phyloP scores from a whole-genome alignment of 768 basidiomycete genomes.

The Collybiopsis confluens region DNA sequence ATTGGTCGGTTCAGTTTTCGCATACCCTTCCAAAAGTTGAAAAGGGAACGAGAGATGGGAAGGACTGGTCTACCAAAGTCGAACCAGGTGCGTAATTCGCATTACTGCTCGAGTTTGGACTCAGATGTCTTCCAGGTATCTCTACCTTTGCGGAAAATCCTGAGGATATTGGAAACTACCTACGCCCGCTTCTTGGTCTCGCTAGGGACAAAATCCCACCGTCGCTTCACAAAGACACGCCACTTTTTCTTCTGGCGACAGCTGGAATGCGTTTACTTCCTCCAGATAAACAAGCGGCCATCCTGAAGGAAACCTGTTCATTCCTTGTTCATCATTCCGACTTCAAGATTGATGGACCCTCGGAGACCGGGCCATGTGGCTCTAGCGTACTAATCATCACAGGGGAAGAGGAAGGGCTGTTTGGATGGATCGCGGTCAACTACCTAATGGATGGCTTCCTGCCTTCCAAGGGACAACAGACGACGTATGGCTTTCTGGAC shows the following conservation, averaged over 20 bases:
- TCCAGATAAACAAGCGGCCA: constrained; percentile 58
- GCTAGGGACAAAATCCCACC: constrained; percentile 83
- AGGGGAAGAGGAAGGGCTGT: constrained; percentile 96
- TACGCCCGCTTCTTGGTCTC: constrained; percentile 79
- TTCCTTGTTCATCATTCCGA: constrained; percentile 72
- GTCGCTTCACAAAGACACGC: constrained; percentile 78
- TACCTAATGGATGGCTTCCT: constrained; percentile 97
- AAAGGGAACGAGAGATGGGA: constrained; percentile 79
- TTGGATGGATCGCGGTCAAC: constrained; percentile 99
- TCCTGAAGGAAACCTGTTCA: constrained; percentile 74
- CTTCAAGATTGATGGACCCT: constrained; percentile 71
- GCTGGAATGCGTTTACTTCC: constrained; percentile 94
- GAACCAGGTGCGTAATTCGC: constrained; percentile 74
- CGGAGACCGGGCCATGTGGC: constrained; percentile 78
- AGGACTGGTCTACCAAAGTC: constrained; percentile 86
- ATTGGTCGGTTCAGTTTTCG: constrained; percentile 47
- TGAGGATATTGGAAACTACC: constrained; percentile 65
- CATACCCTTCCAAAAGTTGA: constrained; percentile 78
- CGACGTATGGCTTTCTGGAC: constrained; percentile 96
- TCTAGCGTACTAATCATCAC: constrained; percentile 91
- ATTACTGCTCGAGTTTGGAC: neutral
- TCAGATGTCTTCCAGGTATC: constrained; percentile 52
- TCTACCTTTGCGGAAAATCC: constrained; percentile 76
- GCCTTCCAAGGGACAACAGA: constrained; percentile 48
- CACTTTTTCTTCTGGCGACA: constrained; percentile 91